A percentile compares a stretch with the other conserved stretches of the same genome.
These are phyloP conservation scores for Pseudonitzschia delicatissima DNA, from an alignment of 108 stramenopile species.

Conservation along the genomic window DNA sequence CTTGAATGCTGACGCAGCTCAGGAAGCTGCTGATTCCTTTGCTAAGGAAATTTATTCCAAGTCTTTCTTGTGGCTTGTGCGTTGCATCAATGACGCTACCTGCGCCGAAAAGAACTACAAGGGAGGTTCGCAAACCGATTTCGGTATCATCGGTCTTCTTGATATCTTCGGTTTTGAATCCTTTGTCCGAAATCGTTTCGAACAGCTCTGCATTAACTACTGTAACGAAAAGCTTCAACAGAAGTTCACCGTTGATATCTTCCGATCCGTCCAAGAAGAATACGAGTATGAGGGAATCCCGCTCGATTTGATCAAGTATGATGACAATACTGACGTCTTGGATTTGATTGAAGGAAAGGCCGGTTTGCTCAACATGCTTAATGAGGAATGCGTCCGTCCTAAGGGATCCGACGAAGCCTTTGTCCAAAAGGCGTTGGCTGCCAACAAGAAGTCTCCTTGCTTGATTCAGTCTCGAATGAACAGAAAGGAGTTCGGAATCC, in stretches of 20 bases:
- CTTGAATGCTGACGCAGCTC: constrained; percentile 65
- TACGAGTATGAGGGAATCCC: constrained; percentile 93
- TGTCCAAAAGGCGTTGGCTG: constrained; percentile 63
- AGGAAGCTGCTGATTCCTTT: constrained; percentile 91
- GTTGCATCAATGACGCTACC: constrained; percentile 81
- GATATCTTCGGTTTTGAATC: constrained; percentile 99
- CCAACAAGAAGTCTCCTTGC: constrained; percentile 57
- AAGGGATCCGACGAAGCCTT: constrained; percentile 86
- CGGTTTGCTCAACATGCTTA: constrained; percentile 89
- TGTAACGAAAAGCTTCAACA: constrained; percentile 92
- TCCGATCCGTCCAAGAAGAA: constrained; percentile 86
- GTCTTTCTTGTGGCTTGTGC: constrained; percentile 83
- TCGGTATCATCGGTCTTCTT: constrained; percentile 87
- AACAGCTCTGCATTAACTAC: constrained; percentile 93
- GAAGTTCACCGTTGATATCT: constrained; percentile 90
- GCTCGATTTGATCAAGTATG: constrained; percentile 82
- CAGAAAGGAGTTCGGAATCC: constrained; percentile 82
- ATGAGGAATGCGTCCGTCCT: constrained; percentile 95
- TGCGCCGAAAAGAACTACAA: constrained; percentile 52
- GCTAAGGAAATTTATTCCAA: constrained; percentile 90
- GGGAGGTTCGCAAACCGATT: constrained; percentile 32
- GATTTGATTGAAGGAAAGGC: constrained; percentile 92
- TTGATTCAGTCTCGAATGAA: constrained; percentile 47
- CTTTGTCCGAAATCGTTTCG: constrained; percentile 85
- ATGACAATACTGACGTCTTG: constrained; percentile 91